Evolutionary conservation across 2,329 filamentous ascomycete species (phyloP), one percentile per base, ranked within the genome.

Genomic region (Fusarium buharicum): DNA sequence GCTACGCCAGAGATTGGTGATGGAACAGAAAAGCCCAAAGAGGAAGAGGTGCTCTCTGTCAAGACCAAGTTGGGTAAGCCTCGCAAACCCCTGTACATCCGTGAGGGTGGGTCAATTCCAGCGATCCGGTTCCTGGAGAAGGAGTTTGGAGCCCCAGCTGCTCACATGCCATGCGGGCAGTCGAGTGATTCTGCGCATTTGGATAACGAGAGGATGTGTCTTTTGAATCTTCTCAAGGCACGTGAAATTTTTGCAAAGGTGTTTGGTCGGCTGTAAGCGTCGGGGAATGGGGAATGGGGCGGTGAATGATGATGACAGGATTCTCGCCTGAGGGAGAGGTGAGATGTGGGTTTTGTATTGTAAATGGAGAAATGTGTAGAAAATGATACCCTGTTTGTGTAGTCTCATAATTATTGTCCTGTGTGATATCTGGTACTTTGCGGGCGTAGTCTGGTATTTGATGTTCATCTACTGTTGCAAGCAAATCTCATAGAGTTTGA

Each of bases 61-160:
- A 67, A 67, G 34, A 62, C 55, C 27, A 62, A 34, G 47, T 45
- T 45, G 53, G 62, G 64, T 44, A 77, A 74, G 33, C 75, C 78
- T 4, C 81, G 79, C 61, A 90, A 88, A 68, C 94, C 93, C 0
- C 81, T 99, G 4, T 98, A 96, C 74, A 99, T 99, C 67, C 86
- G 95, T 10, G 95, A 99, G 77, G 95, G 95, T 12, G 95, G 95
- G 6, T 96, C 91, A 0, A 99, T 99, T 67, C 95, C 95, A 0
- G 92, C 92, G 0, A 98, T 98, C 53, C 82, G 95, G 6, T 98
- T 98, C 72, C 74, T 98, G 33, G 94, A 98, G 75, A 97, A 97
- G 78, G 92, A 96, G 70, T 97, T 98, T 72, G 84, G 84, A 3
- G 95, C 95, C 0, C 93, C 93, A 0, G 94, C 95, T 0, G 94